A percentile compares a stretch with the other conserved stretches of the same genome.
Conservation (phyloP, 768 basidiomycete genomes). For the Albatrellus ellisii region DNA sequence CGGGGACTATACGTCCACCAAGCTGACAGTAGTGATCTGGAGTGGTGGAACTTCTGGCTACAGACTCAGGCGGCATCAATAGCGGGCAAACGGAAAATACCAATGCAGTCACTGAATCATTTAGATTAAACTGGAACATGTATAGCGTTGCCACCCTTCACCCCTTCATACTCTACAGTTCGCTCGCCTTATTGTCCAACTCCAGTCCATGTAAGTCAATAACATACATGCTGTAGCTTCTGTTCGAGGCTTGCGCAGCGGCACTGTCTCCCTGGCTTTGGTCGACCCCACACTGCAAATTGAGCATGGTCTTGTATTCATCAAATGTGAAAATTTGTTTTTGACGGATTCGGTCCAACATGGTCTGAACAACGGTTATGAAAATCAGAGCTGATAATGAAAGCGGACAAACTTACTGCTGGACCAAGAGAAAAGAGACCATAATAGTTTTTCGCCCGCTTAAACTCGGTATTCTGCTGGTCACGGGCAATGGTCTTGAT, state of each 20-base stretch:
- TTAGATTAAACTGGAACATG: neutral
- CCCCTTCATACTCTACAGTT: neutral
- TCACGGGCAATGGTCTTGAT: constrained; percentile 64
- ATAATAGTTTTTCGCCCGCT: constrained; percentile 70
- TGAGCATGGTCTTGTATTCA: constrained; percentile 86
- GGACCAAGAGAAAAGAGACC: constrained; percentile 64
- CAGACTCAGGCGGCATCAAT: neutral
- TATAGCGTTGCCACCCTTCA: too few relatives aligned
- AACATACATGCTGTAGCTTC: constrained; percentile 75
- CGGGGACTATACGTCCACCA: constrained; percentile 8
- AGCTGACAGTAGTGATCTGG: constrained; percentile 18
- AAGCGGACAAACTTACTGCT: constrained; percentile 33
- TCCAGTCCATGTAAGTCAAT: constrained; percentile 83
- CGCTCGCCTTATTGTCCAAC: constrained; percentile 27
- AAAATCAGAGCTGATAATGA: neutral
- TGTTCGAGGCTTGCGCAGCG: constrained; percentile 41
- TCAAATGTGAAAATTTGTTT: constrained; percentile 70
- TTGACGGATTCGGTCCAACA: constrained; percentile 59
- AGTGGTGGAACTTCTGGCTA: constrained; percentile 9
- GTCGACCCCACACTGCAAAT: constrained; percentile 79
- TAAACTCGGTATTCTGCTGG: constrained; percentile 51
- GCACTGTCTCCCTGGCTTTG: constrained; percentile 38
- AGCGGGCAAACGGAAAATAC: neutral
- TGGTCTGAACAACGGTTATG: constrained; percentile 32
- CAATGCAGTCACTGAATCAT: neutral